phyloP scores from a whole-genome alignment of 176 grass and related monocot genomes.

The Eragrostis nindensis region DNA sequence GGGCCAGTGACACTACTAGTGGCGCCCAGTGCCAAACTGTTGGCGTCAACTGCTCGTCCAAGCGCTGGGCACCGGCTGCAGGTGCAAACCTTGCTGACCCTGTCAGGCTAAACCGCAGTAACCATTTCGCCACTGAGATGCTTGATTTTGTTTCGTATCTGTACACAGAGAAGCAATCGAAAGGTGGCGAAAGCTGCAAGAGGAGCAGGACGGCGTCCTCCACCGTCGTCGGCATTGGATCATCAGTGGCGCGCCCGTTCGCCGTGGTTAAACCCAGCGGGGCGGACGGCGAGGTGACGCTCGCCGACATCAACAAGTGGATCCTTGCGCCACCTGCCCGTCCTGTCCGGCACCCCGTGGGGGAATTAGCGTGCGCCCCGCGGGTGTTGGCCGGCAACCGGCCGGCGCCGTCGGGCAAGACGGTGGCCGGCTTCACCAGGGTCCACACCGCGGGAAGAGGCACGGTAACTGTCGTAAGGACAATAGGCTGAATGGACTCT shows the following conservation, averaged over 20 bases:
- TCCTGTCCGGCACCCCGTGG: slow-evolving; percentile 70
- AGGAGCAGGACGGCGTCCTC: slow-evolving; percentile 6
- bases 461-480: slow-evolving; percentile 67
- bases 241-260: slow-evolving; percentile 52
- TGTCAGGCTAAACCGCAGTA: background rate
- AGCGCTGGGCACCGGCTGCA: slow-evolving; percentile 12
- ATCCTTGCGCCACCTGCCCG: slow-evolving; percentile 58
- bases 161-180: background rate
- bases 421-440: slow-evolving; percentile 57
- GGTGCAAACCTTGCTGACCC: background rate
- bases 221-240: background rate
- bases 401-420: slow-evolving; percentile 60
- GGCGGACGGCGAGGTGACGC: slow-evolving; percentile 56
- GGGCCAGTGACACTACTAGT: background rate
- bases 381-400: slow-evolving; percentile 22
- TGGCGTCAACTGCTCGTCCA: slow-evolving; percentile 22
- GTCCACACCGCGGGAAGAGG: slow-evolving; percentile 61
- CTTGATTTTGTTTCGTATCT: background rate
- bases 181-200: slow-evolving; percentile 5
- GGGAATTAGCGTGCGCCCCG: slow-evolving; percentile 58
- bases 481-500: slow-evolving; percentile 37
- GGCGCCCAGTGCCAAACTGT: background rate
- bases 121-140: background rate
- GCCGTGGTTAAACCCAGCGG: slow-evolving; percentile 65
- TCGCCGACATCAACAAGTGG: slow-evolving; percentile 67